These are phyloP conservation scores for Trifolium dubium DNA, from an alignment of 306 rosid species.

Conservation along the genomic window DNA sequence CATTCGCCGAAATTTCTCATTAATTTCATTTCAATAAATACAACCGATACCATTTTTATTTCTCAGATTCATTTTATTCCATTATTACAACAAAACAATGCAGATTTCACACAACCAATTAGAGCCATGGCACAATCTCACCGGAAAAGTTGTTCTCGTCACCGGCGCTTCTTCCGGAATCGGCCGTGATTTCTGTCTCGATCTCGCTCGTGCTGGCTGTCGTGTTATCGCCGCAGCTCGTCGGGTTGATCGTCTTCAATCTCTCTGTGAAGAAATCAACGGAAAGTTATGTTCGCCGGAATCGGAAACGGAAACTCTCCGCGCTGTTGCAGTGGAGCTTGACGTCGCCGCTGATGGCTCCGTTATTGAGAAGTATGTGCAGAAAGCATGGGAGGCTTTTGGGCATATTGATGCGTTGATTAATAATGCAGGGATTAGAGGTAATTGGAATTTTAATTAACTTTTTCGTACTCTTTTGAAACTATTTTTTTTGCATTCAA, in stretches of 20 bases:
- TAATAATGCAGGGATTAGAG: constrained; percentile 2
- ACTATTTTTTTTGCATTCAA: no score
- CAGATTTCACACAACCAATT: background rate
- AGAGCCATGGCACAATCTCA: constrained; percentile 1
- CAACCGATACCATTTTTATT: background rate
- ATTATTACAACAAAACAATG: background rate
- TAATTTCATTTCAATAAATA: background rate
- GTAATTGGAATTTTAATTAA: background rate
- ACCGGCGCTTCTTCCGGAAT: constrained; percentile 10
- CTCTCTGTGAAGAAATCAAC: background rate
- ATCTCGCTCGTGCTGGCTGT: constrained; percentile 1
- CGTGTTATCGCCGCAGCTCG: background rate
- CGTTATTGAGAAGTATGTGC: constrained; percentile 2
- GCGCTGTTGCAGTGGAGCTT: background rate
- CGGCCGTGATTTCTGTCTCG: background rate
- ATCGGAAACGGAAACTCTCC: background rate
- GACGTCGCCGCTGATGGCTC: constrained; percentile 1
- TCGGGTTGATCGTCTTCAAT: background rate
- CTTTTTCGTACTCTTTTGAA: background rate
- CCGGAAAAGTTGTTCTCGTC: background rate
- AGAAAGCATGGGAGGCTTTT: constrained; percentile 15
- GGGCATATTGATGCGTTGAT: constrained; percentile 6
- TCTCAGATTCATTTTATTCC: background rate
- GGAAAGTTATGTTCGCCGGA: background rate
- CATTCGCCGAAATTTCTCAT: background rate